These are phyloP conservation scores for Chlamydomonas schloesseri DNA, from an alignment of 139 green algal species.

Conservation along the genomic window DNA sequence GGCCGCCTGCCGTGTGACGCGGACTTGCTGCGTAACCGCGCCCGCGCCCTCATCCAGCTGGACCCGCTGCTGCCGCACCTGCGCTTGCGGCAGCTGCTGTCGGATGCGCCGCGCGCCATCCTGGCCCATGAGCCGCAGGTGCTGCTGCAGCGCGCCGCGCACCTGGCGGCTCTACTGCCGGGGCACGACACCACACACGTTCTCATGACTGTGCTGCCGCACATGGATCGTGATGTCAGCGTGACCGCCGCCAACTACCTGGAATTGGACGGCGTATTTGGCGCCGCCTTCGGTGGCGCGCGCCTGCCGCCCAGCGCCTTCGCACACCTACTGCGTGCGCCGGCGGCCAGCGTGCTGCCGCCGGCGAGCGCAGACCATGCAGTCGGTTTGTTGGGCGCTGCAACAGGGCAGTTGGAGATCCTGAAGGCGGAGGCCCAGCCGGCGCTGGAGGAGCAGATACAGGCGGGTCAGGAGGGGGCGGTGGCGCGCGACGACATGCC, in stretches of 20 bases:
- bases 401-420: no score
- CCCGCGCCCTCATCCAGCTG: background rate
- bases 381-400: no score
- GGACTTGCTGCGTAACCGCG: conserved; percentile 10
- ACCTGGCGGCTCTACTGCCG: background rate
- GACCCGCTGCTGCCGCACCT: conserved; percentile 17
- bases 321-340: conserved; percentile 7
- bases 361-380: background rate
- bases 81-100: conserved; percentile 11
- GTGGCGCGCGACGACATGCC: no score
- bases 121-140: conserved; percentile 10
- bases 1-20: conserved; percentile 28
- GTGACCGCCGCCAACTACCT: conserved; percentile 1
- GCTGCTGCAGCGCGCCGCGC: background rate
- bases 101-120: background rate
- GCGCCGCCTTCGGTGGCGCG: conserved; percentile 15
- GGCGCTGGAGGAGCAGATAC: no score
- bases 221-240: conserved; percentile 9
- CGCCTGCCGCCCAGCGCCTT: conserved; percentile 35
- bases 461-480: no score
- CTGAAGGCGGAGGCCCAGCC: background rate
- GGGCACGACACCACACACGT: conserved; percentile 24
- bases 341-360: conserved; percentile 5
- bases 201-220: conserved; percentile 1
- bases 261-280: conserved; percentile 19